phyloP scores from a whole-genome alignment of 2,329 filamentous ascomycete species.

The Emmonsia crescens region DNA sequence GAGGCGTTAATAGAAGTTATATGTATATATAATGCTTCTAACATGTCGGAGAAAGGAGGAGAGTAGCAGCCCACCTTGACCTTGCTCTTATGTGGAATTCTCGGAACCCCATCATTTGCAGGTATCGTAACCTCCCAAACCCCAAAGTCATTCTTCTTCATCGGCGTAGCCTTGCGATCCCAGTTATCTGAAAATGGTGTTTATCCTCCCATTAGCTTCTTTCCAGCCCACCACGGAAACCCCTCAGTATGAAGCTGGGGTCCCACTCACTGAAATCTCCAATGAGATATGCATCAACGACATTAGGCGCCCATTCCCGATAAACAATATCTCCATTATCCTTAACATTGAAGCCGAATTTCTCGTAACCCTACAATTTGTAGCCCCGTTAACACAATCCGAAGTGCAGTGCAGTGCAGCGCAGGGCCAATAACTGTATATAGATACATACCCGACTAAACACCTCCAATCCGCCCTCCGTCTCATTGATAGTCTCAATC shows the following conservation, averaged over 20 bases:
- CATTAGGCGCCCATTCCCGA: conserved; percentile 93
- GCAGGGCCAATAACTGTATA: background rate
- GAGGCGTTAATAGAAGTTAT: background rate
- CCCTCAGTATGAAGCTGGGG: background rate
- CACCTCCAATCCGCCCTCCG: conserved; percentile 80
- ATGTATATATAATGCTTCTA: background rate
- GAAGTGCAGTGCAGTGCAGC: background rate
- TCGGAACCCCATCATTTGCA: conserved; percentile 59
- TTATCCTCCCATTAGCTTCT: background rate
- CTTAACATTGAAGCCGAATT: conserved; percentile 73
- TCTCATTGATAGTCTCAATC: conserved; percentile 72
- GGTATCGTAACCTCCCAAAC: conserved; percentile 76
- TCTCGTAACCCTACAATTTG: conserved; percentile 60
- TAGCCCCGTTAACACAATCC: background rate
- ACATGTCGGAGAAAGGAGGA: too few species aligned
- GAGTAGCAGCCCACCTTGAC: conserved; percentile 57
- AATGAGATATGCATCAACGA: conserved; percentile 69
- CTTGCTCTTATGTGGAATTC: conserved; percentile 88
- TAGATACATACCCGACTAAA: conserved; percentile 61
- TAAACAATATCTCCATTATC: conserved; percentile 78
- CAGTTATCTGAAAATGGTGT: conserved; percentile 55
- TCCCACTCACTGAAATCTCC: conserved; percentile 75
- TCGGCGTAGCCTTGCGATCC: conserved; percentile 71
- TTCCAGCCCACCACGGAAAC: background rate
- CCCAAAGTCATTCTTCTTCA: conserved; percentile 77